Evolutionary conservation across 352 stramenopile species (phyloP).

Genomic region (Pythium periplocum): DNA sequence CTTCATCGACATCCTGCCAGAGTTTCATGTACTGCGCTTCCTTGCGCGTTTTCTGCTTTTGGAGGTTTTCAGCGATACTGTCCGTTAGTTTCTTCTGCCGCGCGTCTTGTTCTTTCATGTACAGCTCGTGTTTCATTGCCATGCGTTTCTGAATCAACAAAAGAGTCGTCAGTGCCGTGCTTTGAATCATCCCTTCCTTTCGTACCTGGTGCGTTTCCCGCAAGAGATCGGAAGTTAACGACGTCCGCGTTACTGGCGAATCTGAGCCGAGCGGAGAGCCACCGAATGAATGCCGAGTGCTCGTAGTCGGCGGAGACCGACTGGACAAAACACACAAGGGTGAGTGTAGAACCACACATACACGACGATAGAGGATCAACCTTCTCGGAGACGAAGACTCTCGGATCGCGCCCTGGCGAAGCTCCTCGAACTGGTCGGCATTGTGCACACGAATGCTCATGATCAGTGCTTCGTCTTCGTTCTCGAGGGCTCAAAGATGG

Average conservation of each 20-base stretch:
- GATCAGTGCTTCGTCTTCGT: too few relatives aligned
- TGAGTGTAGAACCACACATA: not conserved
- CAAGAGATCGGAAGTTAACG: constrained; percentile 34
- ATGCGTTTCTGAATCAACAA: constrained; percentile 43
- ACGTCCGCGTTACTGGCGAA: constrained; percentile 10
- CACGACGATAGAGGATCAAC: not conserved
- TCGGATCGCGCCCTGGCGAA: constrained; percentile 47
- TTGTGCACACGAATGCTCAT: constrained; percentile 82
- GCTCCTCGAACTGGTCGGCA: constrained; percentile 62
- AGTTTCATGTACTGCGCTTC: constrained; percentile 69
- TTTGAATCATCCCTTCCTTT: too few relatives aligned
- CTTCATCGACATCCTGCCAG: constrained; percentile 67
- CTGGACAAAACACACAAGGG: not conserved
- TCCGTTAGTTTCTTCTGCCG: constrained; percentile 55
- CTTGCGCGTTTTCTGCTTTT: constrained; percentile 56
- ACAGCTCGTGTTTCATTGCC: constrained; percentile 68
- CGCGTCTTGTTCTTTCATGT: constrained; percentile 61
- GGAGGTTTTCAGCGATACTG: constrained; percentile 56
- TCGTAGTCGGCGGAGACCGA: constrained; percentile 21
- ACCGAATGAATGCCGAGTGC: constrained; percentile 14
- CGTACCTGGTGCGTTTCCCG: constrained; percentile 49
- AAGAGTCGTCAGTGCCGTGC: too few relatives aligned
- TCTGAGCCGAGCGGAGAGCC: constrained; percentile 1
- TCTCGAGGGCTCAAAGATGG: too few relatives aligned
- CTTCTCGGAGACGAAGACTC: constrained; percentile 21